phyloP scores from a whole-genome alignment of 495 filamentous ascomycete species.

The Aspergillus ostianus region DNA sequence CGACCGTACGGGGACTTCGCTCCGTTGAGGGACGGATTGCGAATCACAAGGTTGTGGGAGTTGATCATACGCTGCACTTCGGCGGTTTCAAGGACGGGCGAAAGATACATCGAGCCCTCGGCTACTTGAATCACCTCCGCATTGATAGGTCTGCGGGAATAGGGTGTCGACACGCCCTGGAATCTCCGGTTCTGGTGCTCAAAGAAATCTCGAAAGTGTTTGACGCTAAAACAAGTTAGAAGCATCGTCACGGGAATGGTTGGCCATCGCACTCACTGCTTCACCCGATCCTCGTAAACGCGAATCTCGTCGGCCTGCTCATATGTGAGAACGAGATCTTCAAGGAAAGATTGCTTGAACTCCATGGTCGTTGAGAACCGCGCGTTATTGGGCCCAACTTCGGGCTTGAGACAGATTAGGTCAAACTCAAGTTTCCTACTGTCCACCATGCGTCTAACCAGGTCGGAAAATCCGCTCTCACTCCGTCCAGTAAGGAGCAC shows the following conservation, averaged over 20 bases:
- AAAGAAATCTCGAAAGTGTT: conserved; percentile 80
- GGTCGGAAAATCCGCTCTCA: conserved; percentile 69
- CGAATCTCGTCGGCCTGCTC: conserved; percentile 75
- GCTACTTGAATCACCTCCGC: conserved; percentile 86
- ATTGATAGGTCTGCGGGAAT: conserved; percentile 57
- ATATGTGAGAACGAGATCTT: conserved; percentile 81
- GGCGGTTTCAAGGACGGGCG: conserved; percentile 77
- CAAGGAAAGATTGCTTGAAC: conserved; percentile 84
- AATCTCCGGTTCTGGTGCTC: conserved; percentile 63
- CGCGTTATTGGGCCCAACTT: conserved; percentile 73
- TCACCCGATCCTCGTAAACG: conserved; percentile 63
- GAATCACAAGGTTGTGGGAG: conserved; percentile 65
- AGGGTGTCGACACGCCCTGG: conserved; percentile 27
- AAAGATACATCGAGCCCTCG: conserved; percentile 71
- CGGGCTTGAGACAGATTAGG: conserved; percentile 84
- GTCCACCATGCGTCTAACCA: conserved; percentile 79
- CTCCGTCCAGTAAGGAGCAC: conserved; percentile 88
- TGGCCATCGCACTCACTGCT: conserved; percentile 51
- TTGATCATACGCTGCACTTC: conserved; percentile 90
- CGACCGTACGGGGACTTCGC: conserved; percentile 36
- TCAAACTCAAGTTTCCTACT: conserved; percentile 84
- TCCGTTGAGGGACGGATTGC: conserved; percentile 34
- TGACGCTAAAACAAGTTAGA: conserved; percentile 50
- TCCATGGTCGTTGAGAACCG: conserved; percentile 73
- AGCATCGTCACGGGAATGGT: not conserved